Evolutionary conservation across 129 eudicot species (phyloP).

Genomic region (Centella asiatica): DNA sequence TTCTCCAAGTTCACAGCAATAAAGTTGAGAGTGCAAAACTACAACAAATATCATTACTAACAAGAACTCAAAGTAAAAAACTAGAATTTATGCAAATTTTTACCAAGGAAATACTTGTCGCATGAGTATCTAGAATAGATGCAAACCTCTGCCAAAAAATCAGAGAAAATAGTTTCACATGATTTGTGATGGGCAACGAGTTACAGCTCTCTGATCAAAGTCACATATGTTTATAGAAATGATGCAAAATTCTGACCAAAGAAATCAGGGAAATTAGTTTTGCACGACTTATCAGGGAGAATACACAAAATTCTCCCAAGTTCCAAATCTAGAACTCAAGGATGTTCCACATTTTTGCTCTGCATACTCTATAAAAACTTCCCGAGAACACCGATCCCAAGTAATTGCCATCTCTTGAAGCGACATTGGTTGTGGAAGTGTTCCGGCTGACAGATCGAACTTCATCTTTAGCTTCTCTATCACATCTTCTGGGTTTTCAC

Average conservation of each 20-base stretch:
- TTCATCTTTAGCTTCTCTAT: constrained; percentile 13
- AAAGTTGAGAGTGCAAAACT: no score
- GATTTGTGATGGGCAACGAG: no score
- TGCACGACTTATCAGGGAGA: neutral
- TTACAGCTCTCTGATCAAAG: no score
- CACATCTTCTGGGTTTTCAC: constrained; percentile 7
- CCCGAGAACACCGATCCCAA: constrained; percentile 26
- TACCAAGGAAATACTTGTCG: no score
- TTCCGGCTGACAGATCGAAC: constrained; percentile 7
- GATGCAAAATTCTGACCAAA: neutral
- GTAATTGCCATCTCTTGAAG: constrained; percentile 20
- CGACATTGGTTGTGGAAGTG: constrained; percentile 11
- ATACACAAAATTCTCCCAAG: constrained; percentile 17
- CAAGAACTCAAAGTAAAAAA: no score
- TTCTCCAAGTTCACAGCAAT: no score
- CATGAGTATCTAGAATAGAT: no score
- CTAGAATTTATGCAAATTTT: no score
- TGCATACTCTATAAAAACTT: constrained; percentile 20
- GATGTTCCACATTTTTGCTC: constrained; percentile 9
- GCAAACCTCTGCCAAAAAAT: no score
- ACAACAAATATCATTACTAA: no score
- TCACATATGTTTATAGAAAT: neutral
- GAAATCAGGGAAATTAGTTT: no score
- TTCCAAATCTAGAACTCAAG: constrained; percentile 18
- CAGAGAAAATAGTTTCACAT: no score